These are phyloP conservation scores for Themeda triandra DNA, from an alignment of 176 grass and related monocot species.

Conservation along the genomic window DNA sequence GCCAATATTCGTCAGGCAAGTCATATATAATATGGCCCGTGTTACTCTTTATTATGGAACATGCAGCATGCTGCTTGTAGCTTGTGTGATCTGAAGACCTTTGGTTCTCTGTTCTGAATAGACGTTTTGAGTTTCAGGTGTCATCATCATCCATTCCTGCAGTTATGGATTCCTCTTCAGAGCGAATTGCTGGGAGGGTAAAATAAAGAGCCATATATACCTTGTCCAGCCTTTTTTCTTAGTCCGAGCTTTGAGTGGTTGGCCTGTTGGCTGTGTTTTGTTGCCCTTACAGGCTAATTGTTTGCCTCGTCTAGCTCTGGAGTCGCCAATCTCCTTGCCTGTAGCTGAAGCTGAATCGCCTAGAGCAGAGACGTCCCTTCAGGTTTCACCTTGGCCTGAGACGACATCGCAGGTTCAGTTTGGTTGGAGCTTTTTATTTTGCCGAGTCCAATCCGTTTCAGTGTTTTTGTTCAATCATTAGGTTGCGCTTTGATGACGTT, in stretches of 20 bases:
- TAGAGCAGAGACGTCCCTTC: not conserved
- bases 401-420: not conserved
- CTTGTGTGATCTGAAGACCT: not conserved
- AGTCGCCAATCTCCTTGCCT: not conserved
- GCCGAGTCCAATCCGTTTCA: too few species aligned
- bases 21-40: not conserved
- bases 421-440: not conserved
- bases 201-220: not conserved
- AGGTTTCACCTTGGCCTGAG: not conserved
- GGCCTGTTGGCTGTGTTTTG: not conserved
- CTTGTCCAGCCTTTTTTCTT: not conserved
- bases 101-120: not conserved
- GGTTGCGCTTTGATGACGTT: not conserved
- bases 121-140: conserved; percentile 21
- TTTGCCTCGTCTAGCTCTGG: not conserved
- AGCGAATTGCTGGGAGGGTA: conserved; percentile 6
- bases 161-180: conserved; percentile 4
- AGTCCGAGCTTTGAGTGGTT: not conserved
- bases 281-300: not conserved
- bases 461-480: not conserved
- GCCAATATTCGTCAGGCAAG: conserved; percentile 40
- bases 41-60: not conserved
- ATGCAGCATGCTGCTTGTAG: not conserved
- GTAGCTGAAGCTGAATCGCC: not conserved
- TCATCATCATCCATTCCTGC: not conserved